Percentiles rank a stretch among this genome's conserved stretches.
phyloP scores from a whole-genome alignment of 2,329 filamentous ascomycete species.

The Cryphonectria parasitica region DNA sequence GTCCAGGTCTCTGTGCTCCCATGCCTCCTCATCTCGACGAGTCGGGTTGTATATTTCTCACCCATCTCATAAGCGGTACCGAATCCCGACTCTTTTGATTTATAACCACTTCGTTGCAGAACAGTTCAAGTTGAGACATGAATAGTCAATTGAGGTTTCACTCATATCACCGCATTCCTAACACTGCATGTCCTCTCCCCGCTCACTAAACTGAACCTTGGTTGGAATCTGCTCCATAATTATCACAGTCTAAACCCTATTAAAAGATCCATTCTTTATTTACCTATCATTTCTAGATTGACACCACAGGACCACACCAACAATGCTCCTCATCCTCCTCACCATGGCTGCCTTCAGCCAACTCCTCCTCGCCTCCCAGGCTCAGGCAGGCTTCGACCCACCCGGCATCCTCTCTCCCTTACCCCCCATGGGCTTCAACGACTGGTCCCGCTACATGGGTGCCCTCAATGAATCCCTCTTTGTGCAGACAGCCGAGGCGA shows the following conservation, averaged over 20 bases:
- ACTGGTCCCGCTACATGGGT: conserved; percentile 53
- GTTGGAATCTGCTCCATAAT: background rate
- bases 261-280: background rate
- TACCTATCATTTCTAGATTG: background rate
- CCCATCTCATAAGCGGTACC: background rate
- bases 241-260: background rate
- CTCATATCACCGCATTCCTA: background rate
- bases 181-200: background rate
- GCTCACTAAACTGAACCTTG: background rate
- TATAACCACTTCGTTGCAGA: background rate
- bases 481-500: conserved; percentile 49
- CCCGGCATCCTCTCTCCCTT: conserved; percentile 35
- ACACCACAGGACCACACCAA: background rate
- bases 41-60: background rate
- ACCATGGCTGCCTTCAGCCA: conserved; percentile 19
- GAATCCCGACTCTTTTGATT: background rate
- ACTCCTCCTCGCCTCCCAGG: conserved; percentile 19
- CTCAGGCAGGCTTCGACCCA: conserved; percentile 22
- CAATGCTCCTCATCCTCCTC: conserved; percentile 11
- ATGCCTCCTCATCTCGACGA: background rate
- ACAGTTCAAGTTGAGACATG: background rate
- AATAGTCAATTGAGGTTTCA: background rate
- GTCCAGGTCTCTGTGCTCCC: background rate
- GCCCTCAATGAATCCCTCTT: conserved; percentile 54
- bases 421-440: conserved; percentile 58